Base-by-base conservation (phyloP, 495 filamentous ascomycete genomes). In the Parachaetomium inaequale region DNA sequence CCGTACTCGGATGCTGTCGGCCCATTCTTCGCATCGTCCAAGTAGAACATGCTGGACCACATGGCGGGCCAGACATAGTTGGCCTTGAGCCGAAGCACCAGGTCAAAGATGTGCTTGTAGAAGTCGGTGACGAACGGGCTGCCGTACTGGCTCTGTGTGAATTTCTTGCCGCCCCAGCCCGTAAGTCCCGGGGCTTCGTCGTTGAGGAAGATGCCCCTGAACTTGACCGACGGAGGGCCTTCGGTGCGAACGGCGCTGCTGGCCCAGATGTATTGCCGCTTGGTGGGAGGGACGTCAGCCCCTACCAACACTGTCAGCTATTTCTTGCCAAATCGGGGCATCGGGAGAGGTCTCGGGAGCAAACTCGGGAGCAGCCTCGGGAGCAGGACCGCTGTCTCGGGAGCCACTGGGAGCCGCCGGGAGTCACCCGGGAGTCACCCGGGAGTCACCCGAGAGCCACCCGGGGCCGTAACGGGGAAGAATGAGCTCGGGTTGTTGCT, bases 1-100 rank as follows among this genome's bases (percentile, higher is more conserved):
- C 83, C 86, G 63, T 84, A 88, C 59, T 85, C 79, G 66, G 85
- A 82, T 0, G 87, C 85, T 4, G 82, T 74, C 1, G 80, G 77
- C 40, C 83, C 46, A 12, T 49, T 49, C 25, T 49, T 26, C 0
- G 46, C 4, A 26, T 49, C 46, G 25, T 49, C 46, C 23, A 49
- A 7, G 25, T 49, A 49, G 25, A 49, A 49, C 23, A 29, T 28
- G 23, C 25, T 29, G 23, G 23, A 26, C 46, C 46, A 49, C 46
- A 49, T 49, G 46, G 46, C 46, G 12, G 46, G 46, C 46, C 46
- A 49, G 46, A 49, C 11, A 12, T 49, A 49, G 46, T 49, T 49
- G 11, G 25, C 46, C 25, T 49, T 49, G 46, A 49, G 46, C 3
- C 46, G 46, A 15, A 49, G 46, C 10, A 49, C 23, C 7, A 49